These are phyloP conservation scores for Trifolium pratense DNA, from an alignment of 306 rosid genomes.

Conservation along the genomic window DNA sequence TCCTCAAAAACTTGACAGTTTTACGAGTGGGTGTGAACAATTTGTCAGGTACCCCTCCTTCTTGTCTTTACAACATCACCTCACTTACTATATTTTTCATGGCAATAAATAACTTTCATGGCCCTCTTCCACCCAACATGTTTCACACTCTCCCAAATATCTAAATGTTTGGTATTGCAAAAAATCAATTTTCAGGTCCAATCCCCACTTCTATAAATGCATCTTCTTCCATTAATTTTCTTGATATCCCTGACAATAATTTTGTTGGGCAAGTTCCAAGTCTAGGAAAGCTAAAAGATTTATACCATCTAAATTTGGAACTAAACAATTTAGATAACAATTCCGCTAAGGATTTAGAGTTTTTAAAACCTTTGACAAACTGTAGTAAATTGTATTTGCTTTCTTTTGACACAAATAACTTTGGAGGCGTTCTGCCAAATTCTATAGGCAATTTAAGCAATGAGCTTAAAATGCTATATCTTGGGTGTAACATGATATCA, in stretches of 20 bases:
- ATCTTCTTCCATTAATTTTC: fast-evolving
- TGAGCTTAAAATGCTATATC: neutral
- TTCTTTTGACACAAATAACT: slow-evolving; percentile 24
- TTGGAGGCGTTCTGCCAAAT: slow-evolving; percentile 44
- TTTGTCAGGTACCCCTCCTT: too few species aligned
- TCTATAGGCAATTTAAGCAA: neutral
- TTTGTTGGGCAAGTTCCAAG: slow-evolving; percentile 37
- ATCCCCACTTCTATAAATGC: too few species aligned
- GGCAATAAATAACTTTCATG: too few species aligned
- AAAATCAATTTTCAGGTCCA: too few species aligned
- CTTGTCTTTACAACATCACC: too few species aligned
- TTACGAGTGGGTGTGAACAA: too few species aligned
- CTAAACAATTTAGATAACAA: slow-evolving; percentile 16
- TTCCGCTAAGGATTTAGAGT: slow-evolving; percentile 35
- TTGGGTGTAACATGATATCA: neutral
- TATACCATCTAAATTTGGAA: fast-evolving
- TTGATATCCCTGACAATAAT: neutral
- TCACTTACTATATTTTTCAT: too few species aligned
- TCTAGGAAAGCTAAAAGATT: slow-evolving; percentile 2
- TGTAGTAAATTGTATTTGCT: neutral
- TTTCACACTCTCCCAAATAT: too few species aligned
- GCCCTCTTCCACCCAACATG: too few species aligned
- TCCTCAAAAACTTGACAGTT: too few species aligned
- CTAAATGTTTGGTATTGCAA: too few species aligned
- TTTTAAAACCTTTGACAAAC: slow-evolving; percentile 39